Evolutionary conservation across 345 rosid species (phyloP), one percentile per base, ranked within the genome.

Genomic region (Eucalyptus cladocalyx): DNA sequence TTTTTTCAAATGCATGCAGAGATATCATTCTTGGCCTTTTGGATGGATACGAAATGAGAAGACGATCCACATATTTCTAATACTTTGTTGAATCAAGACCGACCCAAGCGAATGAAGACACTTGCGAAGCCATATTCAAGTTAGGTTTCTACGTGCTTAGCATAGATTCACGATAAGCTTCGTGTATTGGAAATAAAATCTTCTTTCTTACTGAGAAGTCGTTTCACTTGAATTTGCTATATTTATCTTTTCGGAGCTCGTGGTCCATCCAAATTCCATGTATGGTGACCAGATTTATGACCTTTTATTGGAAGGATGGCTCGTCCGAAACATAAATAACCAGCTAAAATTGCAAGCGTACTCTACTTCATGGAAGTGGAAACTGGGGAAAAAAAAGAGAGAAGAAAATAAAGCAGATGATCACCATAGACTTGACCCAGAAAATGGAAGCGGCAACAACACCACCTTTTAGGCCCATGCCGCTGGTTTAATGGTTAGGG

Each of bases 31-130:
- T 60, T 28, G 32, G 69, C 69, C 69, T 60, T 28, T 26, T 26
- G n/a, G 67, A 26, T 28, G n/a, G 3, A 60, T 26, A 1, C 15
- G 8, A 12, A 60, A 60, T 60, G 69, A 60, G 69, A 60, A 60
- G 69, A 28, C 69, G 17, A 60, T 60, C 69, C 1, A 28, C 0
- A 0, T 60, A 60, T 28, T 0, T 60, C 32, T 28, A 60, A 3
- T 60, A 26, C 32, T 11, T 60, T 60, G 32, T 26, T 60, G 32
- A 26, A 60, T 60, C 32, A 60, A 60, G n/a, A 28, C 32, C 28
- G 4, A 60, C 1, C 67, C 32, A 60, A 60, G 69, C 32, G n/a
- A 60, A 30, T 28, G 32, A 11, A 60, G 69, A 60, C 32, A 60
- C 32, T 60, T 60, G 32, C 1, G 69, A 28, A 60, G 69, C 16